phyloP scores from a whole-genome alignment of 2,329 filamentous ascomycete genomes.

The Aulographum hederae region DNA sequence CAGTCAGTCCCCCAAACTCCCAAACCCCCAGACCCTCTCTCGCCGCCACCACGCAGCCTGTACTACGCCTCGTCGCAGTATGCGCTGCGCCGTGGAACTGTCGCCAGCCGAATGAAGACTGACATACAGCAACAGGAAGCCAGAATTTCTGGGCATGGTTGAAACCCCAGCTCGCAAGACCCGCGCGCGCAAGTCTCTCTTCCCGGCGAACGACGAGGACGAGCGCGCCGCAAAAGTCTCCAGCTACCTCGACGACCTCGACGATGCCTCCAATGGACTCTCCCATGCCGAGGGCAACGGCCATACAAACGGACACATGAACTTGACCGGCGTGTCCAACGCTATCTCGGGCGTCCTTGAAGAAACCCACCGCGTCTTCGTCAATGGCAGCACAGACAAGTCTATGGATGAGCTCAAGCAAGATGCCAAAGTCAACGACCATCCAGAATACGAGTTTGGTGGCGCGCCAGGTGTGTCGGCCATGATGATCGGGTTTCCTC shows the following conservation, averaged over 20 bases:
- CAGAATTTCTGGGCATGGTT: conserved; percentile 25
- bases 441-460: conserved; percentile 60
- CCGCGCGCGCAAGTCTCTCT: conserved; percentile 21
- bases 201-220: background rate
- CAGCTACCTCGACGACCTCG: conserved; percentile 9
- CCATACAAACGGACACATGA: conserved; percentile 13
- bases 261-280: conserved; percentile 5
- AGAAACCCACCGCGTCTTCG: conserved; percentile 14
- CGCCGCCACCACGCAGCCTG: no score
- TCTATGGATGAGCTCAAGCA: conserved; percentile 3
- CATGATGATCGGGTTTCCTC: conserved; percentile 88
- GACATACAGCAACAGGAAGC: conserved; percentile 14
- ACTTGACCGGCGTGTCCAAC: conserved; percentile 1
- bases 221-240: background rate
- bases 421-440: conserved; percentile 23
- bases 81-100: conserved; percentile 1
- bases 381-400: conserved; percentile 1
- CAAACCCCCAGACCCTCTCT: no score
- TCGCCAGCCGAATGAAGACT: conserved; percentile 8
- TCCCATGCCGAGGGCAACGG: conserved; percentile 14
- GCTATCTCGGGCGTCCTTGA: conserved; percentile 8
- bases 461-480: conserved; percentile 59
- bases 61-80: background rate
- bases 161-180: conserved; percentile 27
- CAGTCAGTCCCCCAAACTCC: no score